Evolutionary conservation across 208 protist species (phyloP), one percentile per base, ranked within the genome.

Genomic region (Crithidia fasciculata): DNA sequence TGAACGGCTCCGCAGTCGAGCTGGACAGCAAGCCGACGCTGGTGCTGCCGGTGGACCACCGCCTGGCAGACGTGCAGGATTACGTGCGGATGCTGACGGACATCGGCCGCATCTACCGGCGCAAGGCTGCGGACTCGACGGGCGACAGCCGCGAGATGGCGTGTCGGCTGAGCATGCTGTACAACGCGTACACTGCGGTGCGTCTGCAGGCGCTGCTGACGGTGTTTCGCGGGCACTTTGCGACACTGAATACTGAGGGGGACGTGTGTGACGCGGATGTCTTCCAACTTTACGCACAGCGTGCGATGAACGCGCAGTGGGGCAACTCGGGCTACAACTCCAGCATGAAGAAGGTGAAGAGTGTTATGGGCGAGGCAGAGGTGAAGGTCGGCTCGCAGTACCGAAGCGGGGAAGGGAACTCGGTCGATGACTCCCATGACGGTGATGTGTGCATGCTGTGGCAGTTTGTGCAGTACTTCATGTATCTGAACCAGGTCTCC

Each of bases 111-210:
- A 59, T 59, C 16, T 59, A 59, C 28, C 55, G 28, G 0, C 55
- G 16, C 2, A 59, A 59, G 55, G 55, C 28, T 8, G 16, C 16
- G 7, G 28, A 15, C 28, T 59, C 55, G 19, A 40, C 19, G 28
- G 55, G 6, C 40, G 55, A 59, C 16, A 41, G 19, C 55, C 28
- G 16, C 28, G 55, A 59, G 16, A 59, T 59, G 55, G 16, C 55
- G 8, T 18, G 16, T 2, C 16, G 28, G 6, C 55, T 59, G 19
- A 59, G 55, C 55, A 59, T 59, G 55, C 8, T 59, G 16, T 59
- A 59, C 55, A 59, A 59, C 55, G 16, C 55, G 19, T 59, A 59
- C 55, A 59, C 55, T 1, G 55, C 55, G 7, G 55, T 59, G 55
- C 55, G 55, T 9, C 55, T 59, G 55, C 55, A 59, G 55, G 55